Base-by-base conservation (phyloP, 1,284 basidiomycete species). In the Porodaedalea pini region DNA sequence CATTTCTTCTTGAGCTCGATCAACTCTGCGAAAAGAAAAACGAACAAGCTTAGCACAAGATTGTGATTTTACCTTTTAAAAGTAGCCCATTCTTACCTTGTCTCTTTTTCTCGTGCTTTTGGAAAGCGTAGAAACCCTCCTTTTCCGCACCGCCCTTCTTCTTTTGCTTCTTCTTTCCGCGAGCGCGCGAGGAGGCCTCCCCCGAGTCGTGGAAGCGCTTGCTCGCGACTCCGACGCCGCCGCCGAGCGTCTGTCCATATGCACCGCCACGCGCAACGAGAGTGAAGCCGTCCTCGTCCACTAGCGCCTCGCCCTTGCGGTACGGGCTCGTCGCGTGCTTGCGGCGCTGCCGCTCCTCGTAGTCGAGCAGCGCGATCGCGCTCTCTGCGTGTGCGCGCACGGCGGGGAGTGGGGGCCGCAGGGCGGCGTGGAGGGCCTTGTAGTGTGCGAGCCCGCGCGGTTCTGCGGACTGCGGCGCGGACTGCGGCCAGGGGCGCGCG, bases 231-330 rank as follows among this genome's bases (percentile, higher is more conserved):
- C 76, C 81, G 17, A 91, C 86, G 1, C 88, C 88, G 7, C 90
- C 90, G 32, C 90, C 90, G 2, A 90, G 73, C 0, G 91, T 92
- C 66, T 92, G 80, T 2, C 93, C 92, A 66, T 93, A 94, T 25
- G 88, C 86, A 5, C 93, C 93, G 7, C 91, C 90, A 29, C 92
- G 79, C 23, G 88, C 90, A 29, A 96, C 93, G 8, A 95, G 80
- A 10, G 92, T 94, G 70, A 95, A 96, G 0, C 93, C 93, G 63
- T 96, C 93, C 62, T 91, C 91, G 70, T 96, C 93, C 48, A 94
- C 89, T 57, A 94, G 80, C 10, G 90, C 88, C 67, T 90, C 88
- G 29, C 89, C 88, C 68, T 88, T 90, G 61, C 72, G 77, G 67
- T 90, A 90, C 11, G 71, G 69, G 21, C 69, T 70, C 63, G 83